phyloP scores from a whole-genome alignment of 2,329 filamentous ascomycete genomes.

The Fusarium nodosum region DNA sequence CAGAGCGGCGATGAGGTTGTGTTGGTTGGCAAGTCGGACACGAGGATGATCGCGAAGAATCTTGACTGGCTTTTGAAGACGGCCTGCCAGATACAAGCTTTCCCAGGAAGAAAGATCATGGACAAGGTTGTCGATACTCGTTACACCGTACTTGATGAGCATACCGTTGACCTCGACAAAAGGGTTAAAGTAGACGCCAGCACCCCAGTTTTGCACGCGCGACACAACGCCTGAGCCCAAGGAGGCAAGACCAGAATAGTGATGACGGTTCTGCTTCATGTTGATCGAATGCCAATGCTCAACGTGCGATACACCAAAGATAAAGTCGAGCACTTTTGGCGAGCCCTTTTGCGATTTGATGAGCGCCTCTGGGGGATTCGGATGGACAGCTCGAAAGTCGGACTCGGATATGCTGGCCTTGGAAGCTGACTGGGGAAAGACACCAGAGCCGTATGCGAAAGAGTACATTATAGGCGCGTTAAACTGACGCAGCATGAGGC shows the following conservation, averaged over 20 bases:
- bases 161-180: constrained; percentile 95
- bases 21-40: constrained; percentile 93
- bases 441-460: constrained; percentile 96
- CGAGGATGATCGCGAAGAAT: constrained; percentile 94
- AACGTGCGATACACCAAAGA: constrained; percentile 93
- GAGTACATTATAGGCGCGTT: constrained; percentile 94
- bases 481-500: constrained; percentile 91
- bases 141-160: constrained; percentile 97
- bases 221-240: constrained; percentile 89
- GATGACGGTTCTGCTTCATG: constrained; percentile 85
- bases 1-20: constrained; percentile 92
- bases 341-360: constrained; percentile 86
- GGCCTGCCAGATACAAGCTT: constrained; percentile 94
- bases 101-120: constrained; percentile 91
- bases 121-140: constrained; percentile 91
- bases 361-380: constrained; percentile 84
- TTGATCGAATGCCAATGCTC: constrained; percentile 99
- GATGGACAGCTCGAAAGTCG: constrained; percentile 77
- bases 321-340: constrained; percentile 98
- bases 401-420: constrained; percentile 68
- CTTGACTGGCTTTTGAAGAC: constrained; percentile 97
- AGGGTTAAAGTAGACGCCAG: constrained; percentile 97
- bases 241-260: constrained; percentile 89
- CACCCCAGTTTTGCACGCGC: constrained; percentile 89
- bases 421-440: constrained; percentile 82